Conservation (phyloP, 495 filamentous ascomycete species). For the Hypomontagnella submonticulosa region DNA sequence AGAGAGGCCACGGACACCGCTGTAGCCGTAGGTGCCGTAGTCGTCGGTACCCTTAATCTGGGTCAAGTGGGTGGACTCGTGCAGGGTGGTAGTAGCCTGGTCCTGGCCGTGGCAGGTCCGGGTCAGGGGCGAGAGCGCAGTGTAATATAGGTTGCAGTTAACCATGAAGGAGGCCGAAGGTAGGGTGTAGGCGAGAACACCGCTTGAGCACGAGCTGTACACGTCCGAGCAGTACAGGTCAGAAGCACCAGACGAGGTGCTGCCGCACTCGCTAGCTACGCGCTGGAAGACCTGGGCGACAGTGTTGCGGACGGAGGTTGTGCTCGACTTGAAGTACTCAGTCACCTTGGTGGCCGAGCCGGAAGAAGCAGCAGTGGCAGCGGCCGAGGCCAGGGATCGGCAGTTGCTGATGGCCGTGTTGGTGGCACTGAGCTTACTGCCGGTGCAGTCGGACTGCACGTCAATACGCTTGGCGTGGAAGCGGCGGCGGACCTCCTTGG, state of each 20-base stretch:
- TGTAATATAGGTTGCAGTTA: conserved; percentile 69
- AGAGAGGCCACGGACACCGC: conserved; percentile 56
- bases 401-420: conserved; percentile 62
- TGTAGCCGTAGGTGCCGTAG: conserved; percentile 67
- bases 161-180: conserved; percentile 63
- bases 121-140: conserved; percentile 39
- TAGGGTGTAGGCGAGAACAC: conserved; percentile 69
- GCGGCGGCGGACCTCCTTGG: conserved; percentile 59
- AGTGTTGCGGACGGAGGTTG: conserved; percentile 51
- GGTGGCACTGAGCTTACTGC: conserved; percentile 53
- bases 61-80: conserved; percentile 71
- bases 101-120: conserved; percentile 52
- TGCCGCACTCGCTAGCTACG: conserved; percentile 63
- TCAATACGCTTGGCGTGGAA: conserved; percentile 62
- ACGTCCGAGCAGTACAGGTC: conserved; percentile 66
- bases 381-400: conserved; percentile 61
- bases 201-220: conserved; percentile 61
- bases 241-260: conserved; percentile 56
- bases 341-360: conserved; percentile 63
- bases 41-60: conserved; percentile 69
- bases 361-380: conserved; percentile 61
- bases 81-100: conserved; percentile 68
- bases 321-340: conserved; percentile 72
- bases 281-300: conserved; percentile 64
- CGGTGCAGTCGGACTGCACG: conserved; percentile 61